These are phyloP conservation scores for Apostasia shenzhenica DNA, from an alignment of 106 monocot genomes.

Conservation along the genomic window DNA sequence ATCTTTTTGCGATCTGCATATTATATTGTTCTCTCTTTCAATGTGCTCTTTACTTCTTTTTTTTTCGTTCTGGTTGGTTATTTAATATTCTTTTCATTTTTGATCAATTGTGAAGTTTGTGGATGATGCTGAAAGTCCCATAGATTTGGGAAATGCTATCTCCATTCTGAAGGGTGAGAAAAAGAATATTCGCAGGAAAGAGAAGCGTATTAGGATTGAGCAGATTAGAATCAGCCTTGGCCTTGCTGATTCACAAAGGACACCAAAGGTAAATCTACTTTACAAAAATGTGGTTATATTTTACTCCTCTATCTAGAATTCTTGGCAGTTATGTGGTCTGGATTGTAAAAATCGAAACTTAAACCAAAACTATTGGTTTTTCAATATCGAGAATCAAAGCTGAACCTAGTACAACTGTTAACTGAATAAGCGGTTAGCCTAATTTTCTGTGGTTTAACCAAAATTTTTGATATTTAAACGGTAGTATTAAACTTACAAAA, in stretches of 20 bases:
- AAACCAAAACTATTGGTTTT: too few species aligned
- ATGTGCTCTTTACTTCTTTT: not conserved
- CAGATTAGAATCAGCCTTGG: conserved; percentile 93
- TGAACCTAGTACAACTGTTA: too few species aligned
- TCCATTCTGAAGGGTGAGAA: conserved; percentile 80
- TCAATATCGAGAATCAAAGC: too few species aligned
- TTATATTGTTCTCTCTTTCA: not conserved
- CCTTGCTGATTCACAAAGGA: conserved; percentile 94
- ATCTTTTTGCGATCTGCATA: not conserved
- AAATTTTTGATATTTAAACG: too few species aligned
- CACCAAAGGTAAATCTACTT: conserved; percentile 58
- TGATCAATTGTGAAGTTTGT: conserved; percentile 19
- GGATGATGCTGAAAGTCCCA: conserved; percentile 23
- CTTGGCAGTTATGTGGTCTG: too few species aligned
- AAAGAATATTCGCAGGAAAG: conserved; percentile 86
- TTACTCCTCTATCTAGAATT: too few species aligned
- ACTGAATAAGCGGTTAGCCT: too few species aligned
- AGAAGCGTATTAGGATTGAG: conserved; percentile 88
- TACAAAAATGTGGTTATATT: not conserved
- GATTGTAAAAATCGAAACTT: too few species aligned
- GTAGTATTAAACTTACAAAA: too few species aligned
- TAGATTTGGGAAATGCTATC: conserved; percentile 68
- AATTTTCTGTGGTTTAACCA: too few species aligned
- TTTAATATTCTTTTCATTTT: not conserved
- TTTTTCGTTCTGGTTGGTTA: not conserved